Evolutionary conservation across 306 rosid genomes (phyloP), one percentile per base, ranked within the genome.

Genomic region (Lotus japonicus): DNA sequence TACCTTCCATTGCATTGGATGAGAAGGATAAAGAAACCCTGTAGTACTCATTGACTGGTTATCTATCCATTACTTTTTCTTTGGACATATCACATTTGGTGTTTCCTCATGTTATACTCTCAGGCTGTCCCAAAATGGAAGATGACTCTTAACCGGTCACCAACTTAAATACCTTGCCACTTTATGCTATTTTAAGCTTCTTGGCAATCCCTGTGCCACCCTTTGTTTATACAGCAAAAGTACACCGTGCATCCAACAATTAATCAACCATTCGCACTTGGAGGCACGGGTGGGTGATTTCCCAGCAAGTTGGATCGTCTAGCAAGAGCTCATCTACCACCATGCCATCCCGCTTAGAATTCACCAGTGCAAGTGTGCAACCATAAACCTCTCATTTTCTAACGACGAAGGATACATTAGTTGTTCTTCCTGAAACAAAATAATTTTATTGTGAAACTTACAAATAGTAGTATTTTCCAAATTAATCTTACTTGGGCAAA

Each of bases 281-380:
- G 73, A 67, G 23, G 97, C 98, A 11, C 97, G 88, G 44, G 97
- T n/a, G n/a, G n/a, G n/a, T 92, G 23, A 92, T 80, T 85, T 92
- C 98, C 97, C 88, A 92, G 12, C 81, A 80, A 66, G 58, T 52
- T n/a, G 75, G 76, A 64, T 80, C 88, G 15, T 79, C 87, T 4
- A 7, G 78, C 64, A 63, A 6, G 11, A 81, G 61, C 62, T 76
- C 79, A 58, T 81, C 49, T 11, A 8, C 19, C 74, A 17, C 74
- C 46, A 72, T 8, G 46, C 60, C 72, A 52, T 54, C 75, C 44
- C 53, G 68, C 50, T 75, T 78, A 72, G 91, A 84, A 60, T 86
- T 75, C 43, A 92, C 88, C 61, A 92, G 53, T 50, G 94, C n/a
- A n/a, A n/a, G n/a, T n/a, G n/a, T n/a, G n/a, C 97, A 72, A 92